Percentiles rank a stretch among this genome's conserved stretches.
phyloP scores from a whole-genome alignment of 805 yeast species.

The Candida rishiriensis region DNA sequence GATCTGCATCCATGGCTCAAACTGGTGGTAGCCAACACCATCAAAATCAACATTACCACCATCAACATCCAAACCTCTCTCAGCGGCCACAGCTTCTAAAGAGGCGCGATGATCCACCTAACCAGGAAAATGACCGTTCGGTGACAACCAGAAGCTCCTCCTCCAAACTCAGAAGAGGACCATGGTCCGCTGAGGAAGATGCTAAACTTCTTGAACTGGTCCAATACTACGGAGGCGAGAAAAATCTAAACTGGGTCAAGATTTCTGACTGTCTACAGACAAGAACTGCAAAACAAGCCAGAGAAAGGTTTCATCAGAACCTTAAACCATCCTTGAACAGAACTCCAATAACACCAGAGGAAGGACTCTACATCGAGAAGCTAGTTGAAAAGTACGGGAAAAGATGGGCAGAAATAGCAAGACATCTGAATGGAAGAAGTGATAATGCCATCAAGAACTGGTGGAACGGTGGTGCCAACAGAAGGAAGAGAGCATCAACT shows the following conservation, averaged over 20 bases:
- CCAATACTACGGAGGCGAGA: constrained; percentile 63
- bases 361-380: constrained; percentile 75
- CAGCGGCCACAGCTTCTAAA: neutral
- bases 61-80: too few relatives aligned
- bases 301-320: constrained; percentile 90
- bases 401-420: constrained; percentile 90
- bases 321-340: constrained; percentile 80
- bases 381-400: constrained; percentile 78
- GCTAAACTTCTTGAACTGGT: constrained; percentile 65
- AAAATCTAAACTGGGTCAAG: constrained; percentile 69
- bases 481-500: constrained; percentile 57
- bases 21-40: neutral
- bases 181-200: constrained; percentile 89
- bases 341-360: constrained; percentile 78
- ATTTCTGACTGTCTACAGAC: constrained; percentile 70
- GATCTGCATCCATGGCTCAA: neutral
- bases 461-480: constrained; percentile 95
- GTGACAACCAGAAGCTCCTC: neutral
- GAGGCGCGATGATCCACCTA: too few relatives aligned
- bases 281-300: constrained; percentile 85
- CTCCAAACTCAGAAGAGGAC: constrained; percentile 54
- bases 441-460: constrained; percentile 91
- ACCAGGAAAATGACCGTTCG: too few relatives aligned
- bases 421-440: constrained; percentile 81
- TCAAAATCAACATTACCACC: neutral